Percentiles rank a stretch among this genome's conserved stretches.
These are phyloP conservation scores for Saccharomycopsis sp. DNA, from an alignment of 805 yeast genomes.

Conservation along the genomic window DNA sequence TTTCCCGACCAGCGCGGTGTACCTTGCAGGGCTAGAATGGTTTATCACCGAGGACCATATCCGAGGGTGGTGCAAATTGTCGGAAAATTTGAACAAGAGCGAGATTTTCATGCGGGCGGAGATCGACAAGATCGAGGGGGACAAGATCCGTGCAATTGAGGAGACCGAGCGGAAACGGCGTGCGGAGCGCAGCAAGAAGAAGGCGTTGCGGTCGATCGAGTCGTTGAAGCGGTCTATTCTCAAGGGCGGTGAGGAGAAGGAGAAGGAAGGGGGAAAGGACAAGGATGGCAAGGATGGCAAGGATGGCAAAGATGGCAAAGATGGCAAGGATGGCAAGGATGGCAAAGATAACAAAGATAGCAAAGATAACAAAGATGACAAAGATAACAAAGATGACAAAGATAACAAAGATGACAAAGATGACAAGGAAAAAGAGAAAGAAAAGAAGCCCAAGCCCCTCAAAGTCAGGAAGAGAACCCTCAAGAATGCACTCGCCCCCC, in stretches of 20 bases:
- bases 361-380: constrained; percentile 1
- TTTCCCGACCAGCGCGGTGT: constrained; percentile 1
- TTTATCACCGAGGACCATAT: constrained; percentile 5
- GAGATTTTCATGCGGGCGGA: neutral
- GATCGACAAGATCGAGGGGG: neutral
- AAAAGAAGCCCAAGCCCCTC: neutral
- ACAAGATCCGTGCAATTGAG: neutral
- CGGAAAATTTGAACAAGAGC: neutral
- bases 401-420: constrained; percentile 1
- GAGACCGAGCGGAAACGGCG: neutral
- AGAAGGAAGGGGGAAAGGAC: neutral
- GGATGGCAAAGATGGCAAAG: neutral
- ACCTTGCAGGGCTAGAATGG: constrained; percentile 5
- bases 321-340: constrained; percentile 1
- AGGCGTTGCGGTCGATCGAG: neutral
- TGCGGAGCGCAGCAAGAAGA: neutral
- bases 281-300: neutral
- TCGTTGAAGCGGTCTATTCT: neutral
- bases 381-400: constrained; percentile 1
- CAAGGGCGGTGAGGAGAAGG: neutral
- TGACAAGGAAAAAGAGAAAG: constrained; percentile 2
- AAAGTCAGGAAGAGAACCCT: constrained; percentile 2
- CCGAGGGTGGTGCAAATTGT: constrained; percentile 2
- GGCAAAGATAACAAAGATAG: constrained; percentile 4
- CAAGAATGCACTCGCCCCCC: neutral